A percentile compares a stretch with the other conserved stretches of the same genome.
These are phyloP conservation scores for Diplodia corticola DNA, from an alignment of 2,329 filamentous ascomycete genomes.

Conservation along the genomic window DNA sequence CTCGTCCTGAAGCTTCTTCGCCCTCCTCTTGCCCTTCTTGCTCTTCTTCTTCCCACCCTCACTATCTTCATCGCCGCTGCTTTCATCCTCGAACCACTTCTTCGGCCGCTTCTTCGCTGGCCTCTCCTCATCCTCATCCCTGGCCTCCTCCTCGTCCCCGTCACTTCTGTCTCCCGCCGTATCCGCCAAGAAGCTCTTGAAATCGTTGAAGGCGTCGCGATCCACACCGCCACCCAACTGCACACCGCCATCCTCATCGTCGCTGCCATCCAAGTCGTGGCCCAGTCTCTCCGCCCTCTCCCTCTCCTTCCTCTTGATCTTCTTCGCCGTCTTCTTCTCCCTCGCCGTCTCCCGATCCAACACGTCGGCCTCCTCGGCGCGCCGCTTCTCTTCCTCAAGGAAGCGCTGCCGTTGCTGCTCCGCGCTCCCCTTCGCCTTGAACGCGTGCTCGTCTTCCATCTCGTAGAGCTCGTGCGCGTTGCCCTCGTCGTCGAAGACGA, in stretches of 20 bases:
- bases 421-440: conserved; percentile 71
- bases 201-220: conserved; percentile 13
- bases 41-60: conserved; percentile 33
- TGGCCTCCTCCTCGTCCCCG: conserved; percentile 30
- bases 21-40: conserved; percentile 44
- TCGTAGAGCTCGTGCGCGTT: conserved; percentile 83
- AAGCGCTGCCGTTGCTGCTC: conserved; percentile 76
- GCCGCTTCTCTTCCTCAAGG: conserved; percentile 70
- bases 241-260: conserved; percentile 33
- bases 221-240: conserved; percentile 33
- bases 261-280: conserved; percentile 32
- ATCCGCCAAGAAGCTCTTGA: conserved; percentile 13
- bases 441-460: conserved; percentile 80
- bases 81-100: conserved; percentile 77
- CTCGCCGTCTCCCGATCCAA: conserved; percentile 80
- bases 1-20: conserved; percentile 60
- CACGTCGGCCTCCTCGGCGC: conserved; percentile 73
- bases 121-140: conserved; percentile 29
- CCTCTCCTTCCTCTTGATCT: conserved; percentile 69
- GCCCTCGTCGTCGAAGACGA: conserved; percentile 92
- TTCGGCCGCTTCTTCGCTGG: conserved; percentile 65
- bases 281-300: conserved; percentile 57
- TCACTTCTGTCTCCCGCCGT: conserved; percentile 10
- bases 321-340: conserved; percentile 75
- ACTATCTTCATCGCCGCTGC: conserved; percentile 45